Percentiles rank a stretch among this genome's conserved stretches.
These are phyloP conservation scores for Ophiostoma ulmi DNA, from an alignment of 2,329 filamentous ascomycete species.

Conservation along the genomic window DNA sequence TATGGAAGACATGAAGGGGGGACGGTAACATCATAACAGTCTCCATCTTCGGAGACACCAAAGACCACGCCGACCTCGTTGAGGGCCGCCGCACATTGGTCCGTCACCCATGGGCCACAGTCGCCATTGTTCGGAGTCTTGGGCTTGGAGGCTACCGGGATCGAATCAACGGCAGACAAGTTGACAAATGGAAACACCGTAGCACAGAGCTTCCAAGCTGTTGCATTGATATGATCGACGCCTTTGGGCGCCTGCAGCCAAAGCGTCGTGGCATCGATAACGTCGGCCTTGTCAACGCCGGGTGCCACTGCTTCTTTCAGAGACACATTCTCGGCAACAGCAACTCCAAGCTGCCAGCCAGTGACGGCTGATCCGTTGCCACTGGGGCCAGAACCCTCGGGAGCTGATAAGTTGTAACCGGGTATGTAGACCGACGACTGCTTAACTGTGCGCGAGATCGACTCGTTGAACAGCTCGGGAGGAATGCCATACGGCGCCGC, in stretches of 20 bases:
- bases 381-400: slow-evolving; percentile 17
- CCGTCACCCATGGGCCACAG: slow-evolving; percentile 20
- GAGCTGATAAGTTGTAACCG: slow-evolving; percentile 23
- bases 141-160: background rate
- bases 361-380: slow-evolving; percentile 21
- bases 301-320: background rate
- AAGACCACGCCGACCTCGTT: background rate
- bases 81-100: slow-evolving; percentile 18
- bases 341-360: slow-evolving; percentile 24
- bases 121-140: slow-evolving; percentile 12
- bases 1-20: slow-evolving; percentile 15
- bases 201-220: slow-evolving; percentile 22
- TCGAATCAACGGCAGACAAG: slow-evolving; percentile 12
- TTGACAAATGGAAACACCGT: slow-evolving; percentile 22
- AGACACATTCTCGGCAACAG: slow-evolving; percentile 19
- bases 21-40: slow-evolving; percentile 13
- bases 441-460: slow-evolving; percentile 13
- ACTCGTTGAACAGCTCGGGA: slow-evolving; percentile 12
- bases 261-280: slow-evolving; percentile 20
- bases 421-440: slow-evolving; percentile 19
- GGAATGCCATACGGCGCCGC: slow-evolving; percentile 18
- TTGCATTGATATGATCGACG: slow-evolving; percentile 12
- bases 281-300: background rate
- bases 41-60: slow-evolving; percentile 16
- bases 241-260: slow-evolving; percentile 17